Conservation (phyloP, 2,329 filamentous ascomycete species). For the Aspergillus sp. region DNA sequence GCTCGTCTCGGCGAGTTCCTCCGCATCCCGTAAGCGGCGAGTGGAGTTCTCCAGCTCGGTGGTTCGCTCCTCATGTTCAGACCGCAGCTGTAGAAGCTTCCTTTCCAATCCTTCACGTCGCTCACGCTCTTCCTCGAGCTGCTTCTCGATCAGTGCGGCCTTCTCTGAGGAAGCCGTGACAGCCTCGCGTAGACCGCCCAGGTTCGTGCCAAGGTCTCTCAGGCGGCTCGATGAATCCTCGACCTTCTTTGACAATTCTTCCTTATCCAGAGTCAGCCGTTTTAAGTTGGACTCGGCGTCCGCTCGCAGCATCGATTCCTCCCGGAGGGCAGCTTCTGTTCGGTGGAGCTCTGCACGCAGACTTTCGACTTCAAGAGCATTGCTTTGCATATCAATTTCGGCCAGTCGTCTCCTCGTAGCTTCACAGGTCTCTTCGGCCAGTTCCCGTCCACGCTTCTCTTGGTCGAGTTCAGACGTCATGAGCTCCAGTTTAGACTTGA, state of each 20-base stretch:
- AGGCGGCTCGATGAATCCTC: slow-evolving; percentile 65
- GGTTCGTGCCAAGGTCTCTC: slow-evolving; percentile 66
- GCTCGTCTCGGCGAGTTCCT: slow-evolving; percentile 84
- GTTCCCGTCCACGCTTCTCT: slow-evolving; percentile 74
- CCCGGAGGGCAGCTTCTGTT: slow-evolving; percentile 71
- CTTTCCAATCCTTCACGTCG: slow-evolving; percentile 71
- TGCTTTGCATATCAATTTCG: slow-evolving; percentile 81
- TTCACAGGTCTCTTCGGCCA: slow-evolving; percentile 84
- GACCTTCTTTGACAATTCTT: slow-evolving; percentile 68
- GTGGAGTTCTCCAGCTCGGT: slow-evolving; percentile 72
- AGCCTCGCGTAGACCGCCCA: slow-evolving; percentile 73
- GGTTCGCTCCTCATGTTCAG: slow-evolving; percentile 77
- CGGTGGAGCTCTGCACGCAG: slow-evolving; percentile 82
- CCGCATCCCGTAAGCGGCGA: slow-evolving; percentile 75
- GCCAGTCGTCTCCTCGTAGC: slow-evolving; percentile 78
- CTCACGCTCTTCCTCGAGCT: slow-evolving; percentile 74
- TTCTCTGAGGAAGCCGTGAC: slow-evolving; percentile 77
- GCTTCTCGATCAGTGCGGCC: slow-evolving; percentile 70
- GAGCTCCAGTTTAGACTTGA: slow-evolving; percentile 73
- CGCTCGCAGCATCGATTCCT: slow-evolving; percentile 73
- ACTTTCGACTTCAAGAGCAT: slow-evolving; percentile 78
- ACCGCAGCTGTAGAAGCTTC: slow-evolving; percentile 71
- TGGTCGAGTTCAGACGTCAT: slow-evolving; percentile 69
- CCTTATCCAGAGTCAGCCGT: slow-evolving; percentile 80
- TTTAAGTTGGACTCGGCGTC: slow-evolving; percentile 74